A percentile compares a stretch with the other conserved stretches of the same genome.
Conservation (phyloP, 2,329 filamentous ascomycete species). For the Botrytis byssoidea region DNA sequence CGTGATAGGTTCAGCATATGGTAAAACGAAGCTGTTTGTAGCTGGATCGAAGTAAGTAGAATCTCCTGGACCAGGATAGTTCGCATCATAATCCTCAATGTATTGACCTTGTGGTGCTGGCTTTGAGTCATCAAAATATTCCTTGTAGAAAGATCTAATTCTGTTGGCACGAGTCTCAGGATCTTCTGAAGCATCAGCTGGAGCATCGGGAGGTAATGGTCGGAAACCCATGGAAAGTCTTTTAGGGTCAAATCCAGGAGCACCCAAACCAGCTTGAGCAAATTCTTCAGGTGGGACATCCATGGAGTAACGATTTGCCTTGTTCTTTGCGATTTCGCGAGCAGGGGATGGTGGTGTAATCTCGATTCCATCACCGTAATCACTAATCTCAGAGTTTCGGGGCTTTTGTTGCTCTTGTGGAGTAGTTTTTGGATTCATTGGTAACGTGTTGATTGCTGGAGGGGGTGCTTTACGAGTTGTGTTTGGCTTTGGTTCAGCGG, state of each 20-base stretch:
- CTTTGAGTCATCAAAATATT: slow-evolving; percentile 91
- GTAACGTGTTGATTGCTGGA: slow-evolving; percentile 33
- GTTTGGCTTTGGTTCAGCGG: slow-evolving; percentile 19
- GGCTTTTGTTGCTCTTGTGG: slow-evolving; percentile 40
- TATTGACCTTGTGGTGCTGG: slow-evolving; percentile 49
- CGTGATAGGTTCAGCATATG: slow-evolving; percentile 80
- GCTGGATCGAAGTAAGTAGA: slow-evolving; percentile 42
- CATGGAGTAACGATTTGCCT: slow-evolving; percentile 40
- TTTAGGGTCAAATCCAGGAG: slow-evolving; percentile 55
- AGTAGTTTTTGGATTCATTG: slow-evolving; percentile 39
- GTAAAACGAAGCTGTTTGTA: slow-evolving; percentile 62
- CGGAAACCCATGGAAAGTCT: slow-evolving; percentile 72
- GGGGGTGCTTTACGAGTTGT: slow-evolving; percentile 21
- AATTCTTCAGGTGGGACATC: slow-evolving; percentile 41
- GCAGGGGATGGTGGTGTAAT: slow-evolving; percentile 44
- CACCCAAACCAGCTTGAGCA: slow-evolving; percentile 47
- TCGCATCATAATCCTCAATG: slow-evolving; percentile 73
- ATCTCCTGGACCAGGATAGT: slow-evolving; percentile 60
- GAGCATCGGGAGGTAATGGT: slow-evolving; percentile 80
- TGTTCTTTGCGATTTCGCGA: slow-evolving; percentile 32
- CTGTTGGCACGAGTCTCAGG: slow-evolving; percentile 93
- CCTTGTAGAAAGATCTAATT: slow-evolving; percentile 98
- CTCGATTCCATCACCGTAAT: slow-evolving; percentile 55
- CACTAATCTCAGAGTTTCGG: slow-evolving; percentile 48
- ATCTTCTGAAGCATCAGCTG: slow-evolving; percentile 72